These are phyloP conservation scores for Pseudocercospora musae DNA, from an alignment of 2,329 filamentous ascomycete species.

Conservation along the genomic window DNA sequence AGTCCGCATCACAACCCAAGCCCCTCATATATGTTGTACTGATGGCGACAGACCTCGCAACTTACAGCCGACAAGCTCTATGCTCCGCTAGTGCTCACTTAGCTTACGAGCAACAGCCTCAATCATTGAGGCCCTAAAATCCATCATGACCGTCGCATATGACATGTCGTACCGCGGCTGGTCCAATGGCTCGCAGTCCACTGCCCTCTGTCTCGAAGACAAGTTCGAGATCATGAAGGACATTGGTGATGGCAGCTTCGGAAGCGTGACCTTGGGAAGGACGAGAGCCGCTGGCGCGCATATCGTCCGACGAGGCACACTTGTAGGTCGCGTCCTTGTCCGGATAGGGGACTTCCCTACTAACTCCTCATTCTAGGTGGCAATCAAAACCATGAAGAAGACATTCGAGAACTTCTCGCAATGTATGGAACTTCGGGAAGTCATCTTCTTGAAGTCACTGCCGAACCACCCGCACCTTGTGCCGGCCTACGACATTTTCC, in stretches of 20 bases:
- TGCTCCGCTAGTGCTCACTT: constrained; percentile 25
- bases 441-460: constrained; percentile 89
- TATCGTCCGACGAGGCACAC: constrained; percentile 82
- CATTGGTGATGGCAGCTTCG: constrained; percentile 97
- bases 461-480: constrained; percentile 88
- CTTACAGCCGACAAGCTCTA: constrained; percentile 17
- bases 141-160: constrained; percentile 71
- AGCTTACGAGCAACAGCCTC: constrained; percentile 25
- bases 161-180: constrained; percentile 64
- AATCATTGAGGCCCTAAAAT: constrained; percentile 18
- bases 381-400: constrained; percentile 99
- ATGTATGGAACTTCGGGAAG: constrained; percentile 90
- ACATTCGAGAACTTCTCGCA: constrained; percentile 88
- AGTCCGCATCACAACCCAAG: neutral
- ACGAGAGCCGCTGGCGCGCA: constrained; percentile 86
- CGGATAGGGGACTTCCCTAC: neutral
- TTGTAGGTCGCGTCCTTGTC: constrained; percentile 58
- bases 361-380: constrained; percentile 61
- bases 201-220: constrained; percentile 68
- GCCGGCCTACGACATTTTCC: constrained; percentile 96
- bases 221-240: constrained; percentile 97
- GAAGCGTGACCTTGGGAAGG: constrained; percentile 87
- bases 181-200: constrained; percentile 45
- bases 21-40: neutral
- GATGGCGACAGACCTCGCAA: neutral